These are phyloP conservation scores for Cymbopogon flexuosus DNA, from an alignment of 202 grass and related monocot genomes.

Conservation along the genomic window DNA sequence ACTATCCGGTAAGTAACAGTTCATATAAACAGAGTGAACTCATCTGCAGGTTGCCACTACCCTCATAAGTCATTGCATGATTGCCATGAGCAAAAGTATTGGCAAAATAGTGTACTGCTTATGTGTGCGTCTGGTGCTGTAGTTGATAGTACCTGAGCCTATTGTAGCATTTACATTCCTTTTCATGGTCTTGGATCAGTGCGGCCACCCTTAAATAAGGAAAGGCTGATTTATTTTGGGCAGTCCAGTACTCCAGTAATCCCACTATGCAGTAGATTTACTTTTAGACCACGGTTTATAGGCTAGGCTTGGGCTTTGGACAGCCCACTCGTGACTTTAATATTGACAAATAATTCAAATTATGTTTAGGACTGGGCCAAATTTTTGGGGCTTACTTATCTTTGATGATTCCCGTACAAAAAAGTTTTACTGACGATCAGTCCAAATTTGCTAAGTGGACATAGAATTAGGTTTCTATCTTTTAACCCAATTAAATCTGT, in stretches of 20 bases:
- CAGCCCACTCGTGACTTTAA: too few species aligned
- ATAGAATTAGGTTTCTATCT: too few species aligned
- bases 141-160: neutral
- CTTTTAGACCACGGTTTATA: neutral
- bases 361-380: too few species aligned
- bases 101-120: neutral
- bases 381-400: too few species aligned
- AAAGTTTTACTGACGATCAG: neutral
- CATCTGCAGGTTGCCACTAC: neutral
- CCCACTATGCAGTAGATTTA: neutral
- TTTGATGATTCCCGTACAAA: too few species aligned
- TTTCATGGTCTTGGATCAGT: neutral
- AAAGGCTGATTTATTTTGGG: neutral
- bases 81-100: neutral
- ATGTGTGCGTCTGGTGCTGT: neutral
- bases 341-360: too few species aligned
- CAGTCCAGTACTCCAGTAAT: neutral
- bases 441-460: neutral
- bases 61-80: neutral
- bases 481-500: too few species aligned
- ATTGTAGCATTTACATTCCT: neutral
- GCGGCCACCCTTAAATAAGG: neutral
- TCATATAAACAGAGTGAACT: neutral
- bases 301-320: too few species aligned
- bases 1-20: slow-evolving; percentile 68